A percentile compares a stretch with the other conserved stretches of the same genome.
Evolutionary conservation across 2,329 filamentous ascomycete genomes (phyloP).

Genomic region (Fusarium tjaetaba): DNA sequence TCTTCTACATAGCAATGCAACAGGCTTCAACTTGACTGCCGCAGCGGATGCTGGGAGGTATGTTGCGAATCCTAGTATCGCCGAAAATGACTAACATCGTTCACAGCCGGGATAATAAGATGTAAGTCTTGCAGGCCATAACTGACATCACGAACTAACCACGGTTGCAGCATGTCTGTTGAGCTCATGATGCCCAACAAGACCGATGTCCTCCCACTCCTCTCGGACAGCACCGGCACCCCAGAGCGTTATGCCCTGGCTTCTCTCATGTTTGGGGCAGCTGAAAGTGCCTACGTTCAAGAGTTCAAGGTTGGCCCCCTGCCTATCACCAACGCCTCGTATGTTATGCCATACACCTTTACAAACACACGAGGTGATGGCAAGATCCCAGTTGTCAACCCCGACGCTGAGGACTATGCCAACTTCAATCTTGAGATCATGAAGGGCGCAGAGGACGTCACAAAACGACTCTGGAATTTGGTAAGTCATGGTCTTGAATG

Average conservation of each 20-base stretch:
- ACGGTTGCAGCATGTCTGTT: background rate
- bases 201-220: background rate
- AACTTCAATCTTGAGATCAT: background rate
- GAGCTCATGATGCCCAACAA: slow-evolving; percentile 11
- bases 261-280: background rate
- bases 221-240: background rate
- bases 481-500: background rate
- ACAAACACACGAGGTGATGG: background rate
- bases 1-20: background rate
- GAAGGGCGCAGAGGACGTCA: slow-evolving; percentile 1
- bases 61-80: fast-evolving
- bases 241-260: background rate
- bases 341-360: background rate
- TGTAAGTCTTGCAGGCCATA: fast-evolving
- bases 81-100: background rate
- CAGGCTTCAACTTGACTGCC: background rate
- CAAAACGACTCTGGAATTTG: background rate
- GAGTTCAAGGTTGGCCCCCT: background rate
- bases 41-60: background rate
- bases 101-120: background rate
- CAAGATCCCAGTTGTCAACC: background rate
- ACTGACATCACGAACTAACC: fast-evolving
- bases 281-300: background rate
- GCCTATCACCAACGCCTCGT: background rate
- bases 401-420: background rate